Evolutionary conservation across 1,284 basidiomycete species (phyloP).

Genomic region (Sphaerobolus stellatus): DNA sequence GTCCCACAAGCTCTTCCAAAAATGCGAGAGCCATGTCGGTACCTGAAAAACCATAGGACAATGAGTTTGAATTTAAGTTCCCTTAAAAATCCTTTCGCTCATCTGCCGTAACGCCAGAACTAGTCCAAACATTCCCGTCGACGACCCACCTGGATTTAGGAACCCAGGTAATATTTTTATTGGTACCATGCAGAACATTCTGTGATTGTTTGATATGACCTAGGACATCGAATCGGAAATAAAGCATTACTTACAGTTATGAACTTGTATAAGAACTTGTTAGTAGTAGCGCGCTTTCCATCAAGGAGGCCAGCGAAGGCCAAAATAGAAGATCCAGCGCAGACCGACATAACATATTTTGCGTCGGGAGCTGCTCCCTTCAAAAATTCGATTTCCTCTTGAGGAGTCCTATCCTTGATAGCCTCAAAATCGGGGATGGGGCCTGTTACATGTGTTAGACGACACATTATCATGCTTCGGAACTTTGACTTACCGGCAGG

Average conservation of each 20-base stretch:
- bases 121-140: constrained; percentile 3
- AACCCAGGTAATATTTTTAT: background rate
- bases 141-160: background rate
- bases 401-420: background rate
- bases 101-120: background rate
- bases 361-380: constrained; percentile 3
- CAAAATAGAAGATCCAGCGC: constrained; percentile 10
- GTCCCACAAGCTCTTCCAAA: background rate
- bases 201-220: background rate
- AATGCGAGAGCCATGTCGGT: background rate
- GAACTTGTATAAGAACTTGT: constrained; percentile 4
- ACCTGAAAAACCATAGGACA: background rate
- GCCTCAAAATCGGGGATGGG: background rate
- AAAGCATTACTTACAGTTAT: background rate
- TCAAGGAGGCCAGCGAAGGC: constrained; percentile 12
- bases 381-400: constrained; percentile 9
- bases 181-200: background rate
- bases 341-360: constrained; percentile 14
- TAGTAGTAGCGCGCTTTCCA: constrained; percentile 11
- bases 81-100: background rate
- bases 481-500: constrained; percentile 7
- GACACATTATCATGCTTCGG: background rate
- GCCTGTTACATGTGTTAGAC: background rate
- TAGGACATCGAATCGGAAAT: background rate
- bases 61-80: background rate